Percentiles rank a stretch among this genome's conserved stretches.
phyloP scores from a whole-genome alignment of 768 basidiomycete species.

The Podaxis sp. region DNA sequence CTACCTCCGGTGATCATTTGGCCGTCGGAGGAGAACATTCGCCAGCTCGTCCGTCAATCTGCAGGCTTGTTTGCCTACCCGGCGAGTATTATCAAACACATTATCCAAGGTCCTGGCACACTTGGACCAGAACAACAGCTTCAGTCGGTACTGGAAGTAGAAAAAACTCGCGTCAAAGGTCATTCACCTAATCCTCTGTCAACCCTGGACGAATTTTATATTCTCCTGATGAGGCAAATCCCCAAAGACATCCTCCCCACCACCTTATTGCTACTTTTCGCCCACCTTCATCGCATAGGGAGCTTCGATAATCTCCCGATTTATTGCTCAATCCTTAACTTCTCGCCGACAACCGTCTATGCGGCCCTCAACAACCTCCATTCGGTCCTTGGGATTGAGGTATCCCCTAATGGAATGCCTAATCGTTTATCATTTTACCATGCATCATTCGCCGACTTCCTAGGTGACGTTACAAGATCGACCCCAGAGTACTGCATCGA shows the following conservation, averaged over 20 bases:
- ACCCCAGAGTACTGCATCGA: background rate
- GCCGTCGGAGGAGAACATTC: constrained; percentile 18
- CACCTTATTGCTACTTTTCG: background rate
- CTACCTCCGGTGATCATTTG: constrained; percentile 14
- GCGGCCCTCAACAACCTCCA: background rate
- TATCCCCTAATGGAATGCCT: background rate
- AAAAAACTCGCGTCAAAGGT: background rate
- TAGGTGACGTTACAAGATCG: background rate
- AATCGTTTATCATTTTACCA: background rate
- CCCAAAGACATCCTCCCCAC: background rate
- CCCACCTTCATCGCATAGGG: background rate
- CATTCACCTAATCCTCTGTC: background rate
- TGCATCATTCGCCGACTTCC: background rate
- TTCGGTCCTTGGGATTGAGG: background rate
- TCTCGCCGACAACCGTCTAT: background rate
- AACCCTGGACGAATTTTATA: background rate
- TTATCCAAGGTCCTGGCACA: constrained; percentile 12
- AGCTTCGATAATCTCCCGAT: too few relatives aligned
- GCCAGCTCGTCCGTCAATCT: too few relatives aligned
- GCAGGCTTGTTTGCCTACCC: constrained; percentile 27
- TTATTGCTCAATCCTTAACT: background rate
- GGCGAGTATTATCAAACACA: constrained; percentile 24
- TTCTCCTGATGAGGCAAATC: background rate
- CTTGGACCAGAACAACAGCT: background rate
- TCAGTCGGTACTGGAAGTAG: background rate